Base-by-base conservation (phyloP, 108 stramenopile genomes). In the Skeletonema costatum region DNA sequence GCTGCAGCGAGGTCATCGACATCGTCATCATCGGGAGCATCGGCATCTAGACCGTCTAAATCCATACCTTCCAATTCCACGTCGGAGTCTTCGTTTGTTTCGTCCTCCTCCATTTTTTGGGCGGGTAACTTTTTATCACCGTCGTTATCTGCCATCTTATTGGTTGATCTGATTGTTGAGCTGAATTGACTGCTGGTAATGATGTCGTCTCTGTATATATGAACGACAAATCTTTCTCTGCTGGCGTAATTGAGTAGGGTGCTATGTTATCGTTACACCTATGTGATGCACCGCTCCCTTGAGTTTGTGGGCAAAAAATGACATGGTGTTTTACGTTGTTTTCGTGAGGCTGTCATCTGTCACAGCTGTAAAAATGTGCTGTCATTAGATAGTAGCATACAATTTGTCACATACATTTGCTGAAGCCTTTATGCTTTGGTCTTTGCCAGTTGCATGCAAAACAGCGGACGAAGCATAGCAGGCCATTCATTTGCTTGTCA, bases 41-140 rank as follows among this genome's bases (percentile, higher is more conserved):
- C 68, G 14, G 13, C 81, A 60, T 86, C 60, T 58, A 53, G 68
- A 63, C 64, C 62, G 62, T 60, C 60, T 64, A 87, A 12, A 69
- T 85, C 50, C 71, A 71, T 64, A 69, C 82, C 82, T 25, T 77
- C 76, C 58, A 83, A 61, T 32, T 78, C 77, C 39, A 83, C 82
- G 69, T 88, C 88, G 14, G 89, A 87, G 46, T 82, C 75, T 61
- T 87, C 75, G 38, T 88, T 81, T 76, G 1, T 82, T 14, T 66
- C 66, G 56, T 42, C 60, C n/a, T 64, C 71, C 2, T 65, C 76
- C 17, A 56, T 25, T 56, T 56, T 56, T 5, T 25, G 32, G 62
- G 71, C 70, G 63, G 71, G 38, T 30, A 31, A 33, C 33, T 48
- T 42, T 64, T 31, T 64, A 60, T 61, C 62, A 9, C 63, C 70